phyloP scores from a whole-genome alignment of 225 moss, liverwort and hornwort genomes.

The Physcomitrium patens region DNA sequence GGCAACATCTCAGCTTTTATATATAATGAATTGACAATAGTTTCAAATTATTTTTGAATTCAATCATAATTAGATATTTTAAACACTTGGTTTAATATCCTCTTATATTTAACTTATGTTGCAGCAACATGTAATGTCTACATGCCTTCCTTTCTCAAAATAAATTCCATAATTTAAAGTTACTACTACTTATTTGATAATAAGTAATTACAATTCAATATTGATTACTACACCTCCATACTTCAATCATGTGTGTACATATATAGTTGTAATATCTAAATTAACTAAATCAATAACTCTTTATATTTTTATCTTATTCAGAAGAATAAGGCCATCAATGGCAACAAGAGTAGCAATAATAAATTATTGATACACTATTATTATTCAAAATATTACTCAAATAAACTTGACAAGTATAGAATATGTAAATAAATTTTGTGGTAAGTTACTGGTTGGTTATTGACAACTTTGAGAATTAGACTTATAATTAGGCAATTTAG shows the following conservation, averaged over 20 bases:
- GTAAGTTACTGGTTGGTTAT: too few relatives aligned
- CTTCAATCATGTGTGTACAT: background rate
- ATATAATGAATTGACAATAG: background rate
- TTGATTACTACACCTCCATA: conserved; percentile 8
- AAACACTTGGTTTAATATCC: conserved; percentile 9
- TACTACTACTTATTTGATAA: background rate
- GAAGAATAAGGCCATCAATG: conserved; percentile 22
- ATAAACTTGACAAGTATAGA: too few relatives aligned
- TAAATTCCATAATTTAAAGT: background rate
- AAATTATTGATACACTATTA: conserved; percentile 25
- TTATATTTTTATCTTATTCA: conserved; percentile 4
- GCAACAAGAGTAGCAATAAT: conserved; percentile 30
- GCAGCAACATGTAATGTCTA: conserved; percentile 22
- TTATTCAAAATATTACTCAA: conserved; percentile 10
- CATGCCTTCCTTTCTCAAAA: conserved; percentile 13
- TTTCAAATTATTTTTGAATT: background rate
- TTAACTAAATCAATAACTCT: conserved; percentile 12
- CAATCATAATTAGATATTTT: background rate
- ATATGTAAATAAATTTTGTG: too few relatives aligned
- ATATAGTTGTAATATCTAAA: conserved; percentile 13
- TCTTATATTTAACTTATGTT: background rate
- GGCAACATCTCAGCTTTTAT: background rate
- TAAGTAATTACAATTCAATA: background rate
- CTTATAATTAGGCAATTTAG: too few relatives aligned
- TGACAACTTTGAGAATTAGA: too few relatives aligned